Base-by-base conservation (phyloP, 2,329 filamentous ascomycete species). In the Aspergillus versicolor region DNA sequence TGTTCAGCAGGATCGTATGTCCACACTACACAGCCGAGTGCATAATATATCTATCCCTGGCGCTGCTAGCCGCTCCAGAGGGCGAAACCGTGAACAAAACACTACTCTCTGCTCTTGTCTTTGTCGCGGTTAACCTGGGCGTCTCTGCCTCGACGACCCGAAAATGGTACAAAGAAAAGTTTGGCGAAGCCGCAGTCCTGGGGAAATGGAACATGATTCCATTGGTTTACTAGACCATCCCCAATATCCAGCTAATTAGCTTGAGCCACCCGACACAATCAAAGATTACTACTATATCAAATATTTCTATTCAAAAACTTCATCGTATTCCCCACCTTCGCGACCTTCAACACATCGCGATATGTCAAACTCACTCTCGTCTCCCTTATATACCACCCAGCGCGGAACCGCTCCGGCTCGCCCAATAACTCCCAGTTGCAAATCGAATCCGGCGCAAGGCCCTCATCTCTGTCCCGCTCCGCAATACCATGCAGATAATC, bases 21-120 rank as follows among this genome's bases (percentile, higher is more conserved):
- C 92, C 94, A 17, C 94, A 99, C 75, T 99, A 97, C 74, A 89
- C 89, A 3, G 91, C 88, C 67, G 94, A 97, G 76, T 92, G 90
- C 69, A 71, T 89, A 41, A 85, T 97, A 57, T 97, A 99, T 71
- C 70, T 92, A 19, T 83, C 88, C n/a, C 76, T 99, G 62, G 84
- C 91, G 3, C 75, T 94, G 45, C 73, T 89, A 40, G 86, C 88
- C 30, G 91, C 92, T 1, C 92, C 92, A 0, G 67, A 76, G 7
- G 88, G 86, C 11, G 74, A 79, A 32, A 61, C 83, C 54, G 71
- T 91, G 57, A 97, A 96, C 73, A 83, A 78, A 70, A 93, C 92
- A 0, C 72, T 97, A 43, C 67, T 89, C 37, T 84, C 84, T 55
- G 90, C 85, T 5, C 68, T 90, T 41, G 65, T 86, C 4, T 96